phyloP scores from a whole-genome alignment of 148 eudicot species.

The Diospyros lotus region DNA sequence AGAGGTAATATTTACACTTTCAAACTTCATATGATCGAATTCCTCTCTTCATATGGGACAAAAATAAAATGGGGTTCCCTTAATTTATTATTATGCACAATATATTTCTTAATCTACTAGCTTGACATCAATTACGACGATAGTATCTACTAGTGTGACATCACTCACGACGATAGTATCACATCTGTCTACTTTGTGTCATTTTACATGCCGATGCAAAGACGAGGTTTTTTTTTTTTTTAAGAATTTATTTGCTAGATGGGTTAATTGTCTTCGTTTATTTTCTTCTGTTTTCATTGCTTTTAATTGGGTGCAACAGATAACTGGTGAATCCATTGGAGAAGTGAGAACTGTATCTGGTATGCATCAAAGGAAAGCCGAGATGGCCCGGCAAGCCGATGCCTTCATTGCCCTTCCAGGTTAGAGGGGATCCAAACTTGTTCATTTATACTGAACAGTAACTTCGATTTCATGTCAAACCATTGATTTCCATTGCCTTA shows the following conservation, averaged over 20 bases:
- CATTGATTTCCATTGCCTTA: neutral
- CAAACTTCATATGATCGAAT: too few relatives aligned
- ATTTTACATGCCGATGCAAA: too few relatives aligned
- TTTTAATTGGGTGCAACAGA: slow-evolving; percentile 26
- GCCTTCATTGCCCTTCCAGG: slow-evolving; percentile 96
- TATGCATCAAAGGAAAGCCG: slow-evolving; percentile 98
- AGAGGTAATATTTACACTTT: slow-evolving; percentile 45
- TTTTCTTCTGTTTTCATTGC: too few relatives aligned
- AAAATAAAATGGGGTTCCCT: too few relatives aligned
- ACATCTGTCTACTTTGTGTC: too few relatives aligned
- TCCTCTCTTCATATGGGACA: too few relatives aligned
- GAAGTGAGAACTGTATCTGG: slow-evolving; percentile 79
- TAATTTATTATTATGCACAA: too few relatives aligned
- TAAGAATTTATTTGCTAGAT: slow-evolving; percentile 1
- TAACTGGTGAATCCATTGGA: slow-evolving; percentile 80
- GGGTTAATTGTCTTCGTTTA: neutral
- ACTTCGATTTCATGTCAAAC: neutral
- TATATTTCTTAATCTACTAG: too few relatives aligned
- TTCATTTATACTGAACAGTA: neutral
- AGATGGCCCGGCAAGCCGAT: slow-evolving; percentile 97
- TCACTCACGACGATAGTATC: too few relatives aligned
- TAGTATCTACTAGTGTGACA: too few relatives aligned
- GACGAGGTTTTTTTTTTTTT: too few relatives aligned
- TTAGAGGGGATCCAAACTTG: slow-evolving; percentile 7
- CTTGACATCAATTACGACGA: too few relatives aligned